Evolutionary conservation across 2,329 filamentous ascomycete species (phyloP).

Genomic region (Penicillium sp.): DNA sequence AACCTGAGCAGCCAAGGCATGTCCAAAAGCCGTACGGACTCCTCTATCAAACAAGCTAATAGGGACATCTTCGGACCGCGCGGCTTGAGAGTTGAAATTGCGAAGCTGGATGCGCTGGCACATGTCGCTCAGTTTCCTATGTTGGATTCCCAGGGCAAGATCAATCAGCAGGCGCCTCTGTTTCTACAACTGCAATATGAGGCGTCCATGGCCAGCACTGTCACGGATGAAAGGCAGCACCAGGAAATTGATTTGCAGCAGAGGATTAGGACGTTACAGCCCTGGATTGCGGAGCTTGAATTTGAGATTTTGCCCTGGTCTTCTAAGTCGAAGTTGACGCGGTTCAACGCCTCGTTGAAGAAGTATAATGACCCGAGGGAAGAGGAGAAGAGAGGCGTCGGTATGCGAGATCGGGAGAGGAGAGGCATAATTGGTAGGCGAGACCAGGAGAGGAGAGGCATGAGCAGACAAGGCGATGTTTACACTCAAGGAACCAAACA

Average conservation of each 20-base stretch:
- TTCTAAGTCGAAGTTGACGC: conserved; percentile 21
- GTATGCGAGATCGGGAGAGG: neutral
- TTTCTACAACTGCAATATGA: conserved; percentile 12
- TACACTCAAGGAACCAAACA: neutral
- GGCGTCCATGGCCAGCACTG: neutral
- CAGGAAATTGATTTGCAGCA: conserved; percentile 14
- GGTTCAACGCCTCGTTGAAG: conserved; percentile 25
- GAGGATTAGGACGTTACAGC: conserved; percentile 19
- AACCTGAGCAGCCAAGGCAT: conserved; percentile 20
- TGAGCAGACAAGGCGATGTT: neutral
- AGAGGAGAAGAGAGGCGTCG: neutral
- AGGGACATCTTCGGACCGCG: conserved; percentile 26
- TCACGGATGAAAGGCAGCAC: neutral
- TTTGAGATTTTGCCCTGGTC: conserved; percentile 22
- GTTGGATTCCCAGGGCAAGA: conserved; percentile 22
- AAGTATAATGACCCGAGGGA: conserved; percentile 18
- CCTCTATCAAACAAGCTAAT: conserved; percentile 23
- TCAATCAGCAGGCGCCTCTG: conserved; percentile 21
- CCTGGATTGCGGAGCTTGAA: conserved; percentile 29
- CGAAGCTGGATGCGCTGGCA: conserved; percentile 27
- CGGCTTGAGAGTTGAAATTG: conserved; percentile 28
- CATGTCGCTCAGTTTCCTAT: conserved; percentile 27
- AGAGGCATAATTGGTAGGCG: neutral
- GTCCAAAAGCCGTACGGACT: conserved; percentile 26
- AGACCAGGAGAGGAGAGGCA: neutral